These are phyloP conservation scores for Pyricularia pennisetigena DNA, from an alignment of 2,329 filamentous ascomycete species.

Conservation along the genomic window DNA sequence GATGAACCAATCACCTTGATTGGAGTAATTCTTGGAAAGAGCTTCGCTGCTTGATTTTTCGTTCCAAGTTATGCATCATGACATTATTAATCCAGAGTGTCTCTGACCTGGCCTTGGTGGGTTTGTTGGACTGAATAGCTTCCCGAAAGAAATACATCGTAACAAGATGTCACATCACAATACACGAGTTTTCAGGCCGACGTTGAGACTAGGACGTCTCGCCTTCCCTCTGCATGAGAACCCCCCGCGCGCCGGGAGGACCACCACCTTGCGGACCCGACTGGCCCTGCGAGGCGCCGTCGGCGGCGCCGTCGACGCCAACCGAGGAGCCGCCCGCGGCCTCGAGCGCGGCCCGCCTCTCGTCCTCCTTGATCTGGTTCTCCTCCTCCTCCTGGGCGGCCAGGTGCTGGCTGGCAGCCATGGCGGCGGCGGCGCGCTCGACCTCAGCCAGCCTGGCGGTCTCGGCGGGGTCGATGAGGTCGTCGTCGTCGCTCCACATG, in stretches of 20 bases:
- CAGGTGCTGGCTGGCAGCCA: slow-evolving; percentile 14
- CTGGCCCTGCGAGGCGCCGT: neutral
- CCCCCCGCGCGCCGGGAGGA: neutral
- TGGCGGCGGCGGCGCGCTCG: slow-evolving; percentile 24
- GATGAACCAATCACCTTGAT: neutral
- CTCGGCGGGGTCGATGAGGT: slow-evolving; percentile 50
- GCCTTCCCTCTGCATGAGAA: neutral
- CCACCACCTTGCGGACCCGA: neutral
- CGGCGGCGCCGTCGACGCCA: neutral
- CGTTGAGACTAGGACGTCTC: neutral
- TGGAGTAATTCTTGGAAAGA: neutral
- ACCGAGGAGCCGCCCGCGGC: neutral
- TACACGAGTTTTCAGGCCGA: neutral
- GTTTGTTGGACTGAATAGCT: neutral
- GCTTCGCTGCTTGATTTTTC: neutral
- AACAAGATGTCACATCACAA: neutral
- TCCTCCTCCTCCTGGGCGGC: neutral
- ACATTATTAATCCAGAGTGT: neutral
- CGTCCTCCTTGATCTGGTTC: slow-evolving; percentile 2
- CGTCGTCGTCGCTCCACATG: slow-evolving; percentile 56
- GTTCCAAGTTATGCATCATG: neutral
- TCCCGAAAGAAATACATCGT: neutral
- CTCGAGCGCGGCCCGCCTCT: neutral
- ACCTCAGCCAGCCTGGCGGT: slow-evolving; percentile 44
- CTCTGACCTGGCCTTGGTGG: neutral